Evolutionary conservation across 805 yeast genomes (phyloP), one percentile per base, ranked within the genome.

Genomic region (Saccharomyces mikatae): DNA sequence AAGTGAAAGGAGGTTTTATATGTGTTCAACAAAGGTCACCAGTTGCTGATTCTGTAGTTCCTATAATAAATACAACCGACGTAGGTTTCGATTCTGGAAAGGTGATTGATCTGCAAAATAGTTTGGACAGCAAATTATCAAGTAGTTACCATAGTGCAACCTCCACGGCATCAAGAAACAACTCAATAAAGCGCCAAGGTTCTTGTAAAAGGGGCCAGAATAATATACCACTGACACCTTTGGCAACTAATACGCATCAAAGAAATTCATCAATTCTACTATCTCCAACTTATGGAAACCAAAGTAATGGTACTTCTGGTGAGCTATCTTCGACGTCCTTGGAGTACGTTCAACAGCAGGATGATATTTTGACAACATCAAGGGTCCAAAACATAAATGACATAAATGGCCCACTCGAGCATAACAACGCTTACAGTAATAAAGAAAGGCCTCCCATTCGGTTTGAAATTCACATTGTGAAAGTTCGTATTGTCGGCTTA

Each of bases 1-100:
- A 91, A 71, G 96, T 91, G 24, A 86, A 86, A 65, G 97, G 98
- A 55, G 98, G 97, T 0, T 91, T 92, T 68, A 80, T 89, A 26
- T 91, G 98, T 74, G 78, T 82, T 9, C 90, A 87, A 64, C 74
- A 61, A 53, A 80, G 36, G 79, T 85, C 58, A 6, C 47, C 50
- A 27, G 52, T 21, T 6, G 50, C 46, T 13, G 28, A 52, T 6
- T 36, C 52, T 36, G 47, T 41, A 14, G 22, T 24, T 28, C 13
- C 51, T 51, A 6, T 46, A 50, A 14, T 46, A 46, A 32, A 53
- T 28, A 41, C 53, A 52, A 50, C 22, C 10, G 24, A 17, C 22
- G 24, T 36, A 22, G 13, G 24, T 21, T 36, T 17, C 11, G 44
- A 36, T 17, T 36, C 44, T 17, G 44, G 44, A 6, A 36, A 36